Evolutionary conservation across 2,329 filamentous ascomycete genomes (phyloP), one percentile per base, ranked within the genome.

Genomic region (Didymella pinodella): DNA sequence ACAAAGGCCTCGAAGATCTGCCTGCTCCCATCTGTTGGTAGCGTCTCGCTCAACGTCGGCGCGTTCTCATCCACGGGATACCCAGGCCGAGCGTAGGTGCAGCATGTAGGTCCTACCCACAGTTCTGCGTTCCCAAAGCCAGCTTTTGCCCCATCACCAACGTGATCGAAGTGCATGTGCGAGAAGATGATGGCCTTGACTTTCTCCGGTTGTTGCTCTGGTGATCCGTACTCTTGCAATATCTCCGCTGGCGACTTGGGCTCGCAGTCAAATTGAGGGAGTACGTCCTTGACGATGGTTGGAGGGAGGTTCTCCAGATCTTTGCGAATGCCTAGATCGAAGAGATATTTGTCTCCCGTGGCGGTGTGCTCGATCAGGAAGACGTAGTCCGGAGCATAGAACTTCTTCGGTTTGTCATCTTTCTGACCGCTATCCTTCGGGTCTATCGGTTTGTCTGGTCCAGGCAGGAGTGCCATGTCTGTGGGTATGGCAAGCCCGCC

Each of bases 321-420:
- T 43, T 79, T 77, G 20, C 83, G 81, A 48, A 86, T 76, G 7
- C 84, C 84, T 1, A 86, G 78, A 61, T 86, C 84, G 69, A 86
- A 86, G 57, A 86, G 59, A 63, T 77, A 57, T 81, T 75, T 68
- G 55, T 75, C 71, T 61, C 68, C 18, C 51, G 73, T 58, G 65
- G 75, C 54, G 0, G 50, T 54, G 49, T 75, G 72, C 16, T 72
- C 56, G 44, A 76, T 65, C 20, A 74, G 65, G 55, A 75, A 75
- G 32, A 71, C 69, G 45, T 73, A 75, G 50, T 73, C 71, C 20
- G 72, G 72, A 1, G 65, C 72, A 45, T 70, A 68, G 57, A 59
- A 73, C 8, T 53, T 47, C 26, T 65, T 62, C 1, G 56, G 41
- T 10, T 51, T 50, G 28, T 49, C 38, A 16, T 74, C 72, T 0